Conservation (phyloP, 2,329 filamentous ascomycete species). For the Ceratocystiopsis brevicomis region DNA sequence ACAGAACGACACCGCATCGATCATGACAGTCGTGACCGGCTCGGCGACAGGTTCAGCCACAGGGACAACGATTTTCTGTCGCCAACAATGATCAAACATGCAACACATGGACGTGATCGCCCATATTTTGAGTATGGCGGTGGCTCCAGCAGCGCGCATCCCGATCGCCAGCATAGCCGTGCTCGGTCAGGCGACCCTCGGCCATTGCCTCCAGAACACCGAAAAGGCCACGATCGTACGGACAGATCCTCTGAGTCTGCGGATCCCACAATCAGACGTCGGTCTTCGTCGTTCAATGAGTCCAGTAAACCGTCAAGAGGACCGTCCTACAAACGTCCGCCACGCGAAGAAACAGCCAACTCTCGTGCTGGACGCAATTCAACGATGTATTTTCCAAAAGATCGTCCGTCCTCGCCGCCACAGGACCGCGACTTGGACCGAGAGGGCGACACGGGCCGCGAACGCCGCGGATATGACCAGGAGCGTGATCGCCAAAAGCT, state of each 20-base stretch:
- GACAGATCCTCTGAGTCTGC: conserved; percentile 1
- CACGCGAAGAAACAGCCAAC: conserved; percentile 6
- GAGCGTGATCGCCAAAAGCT: conserved; percentile 7
- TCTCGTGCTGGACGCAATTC: conserved; percentile 4
- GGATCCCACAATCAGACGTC: conserved; percentile 14
- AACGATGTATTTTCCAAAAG: no score
- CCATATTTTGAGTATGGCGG: conserved; percentile 18
- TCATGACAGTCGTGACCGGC: conserved; percentile 11
- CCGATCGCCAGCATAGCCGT: background rate
- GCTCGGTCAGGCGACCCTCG: conserved; percentile 7
- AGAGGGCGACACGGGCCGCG: conserved; percentile 1
- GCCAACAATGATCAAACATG: conserved; percentile 23
- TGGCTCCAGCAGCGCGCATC: no score
- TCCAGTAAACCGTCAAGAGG: conserved; percentile 6
- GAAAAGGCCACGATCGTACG: background rate
- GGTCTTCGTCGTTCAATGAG: conserved; percentile 15
- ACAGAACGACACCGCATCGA: no score
- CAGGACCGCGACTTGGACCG: conserved; percentile 6
- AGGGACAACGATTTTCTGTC: conserved; percentile 20
- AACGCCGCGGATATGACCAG: conserved; percentile 1
- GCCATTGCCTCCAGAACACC: background rate
- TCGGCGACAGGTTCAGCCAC: conserved; percentile 2
- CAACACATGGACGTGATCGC: conserved; percentile 23
- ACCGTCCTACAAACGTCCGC: conserved; percentile 4
- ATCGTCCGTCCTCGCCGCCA: background rate